Evolutionary conservation across 192 early-diverging fungal genomes (phyloP).

Genomic region (Piromyces finnis): DNA sequence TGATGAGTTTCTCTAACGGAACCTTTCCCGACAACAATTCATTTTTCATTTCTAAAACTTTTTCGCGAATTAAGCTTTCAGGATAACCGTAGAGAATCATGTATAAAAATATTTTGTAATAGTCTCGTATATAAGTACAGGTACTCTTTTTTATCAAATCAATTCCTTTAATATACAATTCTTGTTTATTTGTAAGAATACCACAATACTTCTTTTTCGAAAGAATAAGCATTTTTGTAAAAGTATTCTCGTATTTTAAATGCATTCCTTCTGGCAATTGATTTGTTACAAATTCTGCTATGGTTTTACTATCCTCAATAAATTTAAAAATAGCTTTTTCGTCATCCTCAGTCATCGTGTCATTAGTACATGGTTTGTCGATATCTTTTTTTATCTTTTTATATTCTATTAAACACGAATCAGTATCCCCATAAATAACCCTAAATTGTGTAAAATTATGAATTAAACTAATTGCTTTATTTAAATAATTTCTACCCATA

Average conservation of each 20-base stretch:
- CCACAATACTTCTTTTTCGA: not conserved
- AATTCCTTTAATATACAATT: not conserved
- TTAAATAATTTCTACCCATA: not conserved
- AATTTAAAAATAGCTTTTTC: too few relatives aligned
- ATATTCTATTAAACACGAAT: not conserved
- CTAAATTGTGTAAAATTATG: not conserved
- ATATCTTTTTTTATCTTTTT: too few relatives aligned
- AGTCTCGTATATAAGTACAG: not conserved
- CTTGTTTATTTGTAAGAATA: not conserved
- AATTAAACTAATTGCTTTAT: not conserved
- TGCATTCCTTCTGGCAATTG: too few relatives aligned
- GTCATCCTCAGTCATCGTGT: too few relatives aligned
- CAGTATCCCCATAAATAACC: not conserved
- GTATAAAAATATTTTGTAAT: not conserved
- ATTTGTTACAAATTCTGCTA: too few relatives aligned
- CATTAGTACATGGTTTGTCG: too few relatives aligned
- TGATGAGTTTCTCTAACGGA: too few relatives aligned
- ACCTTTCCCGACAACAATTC: too few relatives aligned
- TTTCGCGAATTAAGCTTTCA: too few relatives aligned
- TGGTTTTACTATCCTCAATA: not conserved
- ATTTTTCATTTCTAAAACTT: too few relatives aligned
- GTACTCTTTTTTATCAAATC: not conserved
- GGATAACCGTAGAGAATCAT: not conserved
- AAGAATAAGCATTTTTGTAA: not conserved
- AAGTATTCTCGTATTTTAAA: too few relatives aligned